A percentile compares a stretch with the other conserved stretches of the same genome.
These are phyloP conservation scores for Fonsecaea pedrosoi DNA, from an alignment of 2,329 filamentous ascomycete genomes.

Conservation along the genomic window DNA sequence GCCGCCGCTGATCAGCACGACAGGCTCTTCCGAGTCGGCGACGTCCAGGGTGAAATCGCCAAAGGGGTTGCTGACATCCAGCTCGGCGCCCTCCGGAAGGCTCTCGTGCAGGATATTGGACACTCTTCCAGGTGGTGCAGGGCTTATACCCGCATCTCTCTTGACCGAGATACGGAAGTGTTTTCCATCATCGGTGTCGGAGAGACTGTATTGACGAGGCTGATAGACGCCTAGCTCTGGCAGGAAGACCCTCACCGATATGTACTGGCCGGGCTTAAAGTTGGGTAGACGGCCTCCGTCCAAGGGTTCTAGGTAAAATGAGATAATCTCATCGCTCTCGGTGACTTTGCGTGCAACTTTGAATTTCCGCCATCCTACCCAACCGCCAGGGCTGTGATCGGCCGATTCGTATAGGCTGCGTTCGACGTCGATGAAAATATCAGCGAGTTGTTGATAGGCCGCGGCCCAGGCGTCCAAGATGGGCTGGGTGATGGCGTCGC, in stretches of 20 bases:
- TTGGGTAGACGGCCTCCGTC: conserved; percentile 66
- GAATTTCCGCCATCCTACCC: conserved; percentile 73
- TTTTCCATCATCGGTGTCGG: conserved; percentile 54
- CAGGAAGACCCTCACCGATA: conserved; percentile 67
- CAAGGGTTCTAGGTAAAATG: conserved; percentile 71
- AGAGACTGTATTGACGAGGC: conserved; percentile 75
- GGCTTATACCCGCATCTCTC: conserved; percentile 64
- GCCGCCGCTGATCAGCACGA: conserved; percentile 68
- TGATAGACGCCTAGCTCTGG: conserved; percentile 68
- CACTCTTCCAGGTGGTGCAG: conserved; percentile 66
- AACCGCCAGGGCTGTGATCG: conserved; percentile 47
- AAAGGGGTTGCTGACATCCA: conserved; percentile 71
- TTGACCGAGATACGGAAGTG: conserved; percentile 76
- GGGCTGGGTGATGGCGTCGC: conserved; percentile 69
- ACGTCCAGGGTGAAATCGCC: conserved; percentile 66
- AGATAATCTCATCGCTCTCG: conserved; percentile 72
- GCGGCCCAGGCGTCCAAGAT: conserved; percentile 71
- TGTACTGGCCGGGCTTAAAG: conserved; percentile 75
- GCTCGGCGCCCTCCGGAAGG: conserved; percentile 65
- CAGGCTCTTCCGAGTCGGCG: conserved; percentile 47
- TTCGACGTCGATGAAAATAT: conserved; percentile 73
- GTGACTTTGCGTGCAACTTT: conserved; percentile 67
- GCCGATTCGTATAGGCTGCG: conserved; percentile 61
- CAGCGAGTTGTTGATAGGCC: conserved; percentile 75
- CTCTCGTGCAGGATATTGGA: conserved; percentile 72